These are phyloP conservation scores for Orbilia oligospora DNA, from an alignment of 2,329 filamentous ascomycete genomes.

Conservation along the genomic window DNA sequence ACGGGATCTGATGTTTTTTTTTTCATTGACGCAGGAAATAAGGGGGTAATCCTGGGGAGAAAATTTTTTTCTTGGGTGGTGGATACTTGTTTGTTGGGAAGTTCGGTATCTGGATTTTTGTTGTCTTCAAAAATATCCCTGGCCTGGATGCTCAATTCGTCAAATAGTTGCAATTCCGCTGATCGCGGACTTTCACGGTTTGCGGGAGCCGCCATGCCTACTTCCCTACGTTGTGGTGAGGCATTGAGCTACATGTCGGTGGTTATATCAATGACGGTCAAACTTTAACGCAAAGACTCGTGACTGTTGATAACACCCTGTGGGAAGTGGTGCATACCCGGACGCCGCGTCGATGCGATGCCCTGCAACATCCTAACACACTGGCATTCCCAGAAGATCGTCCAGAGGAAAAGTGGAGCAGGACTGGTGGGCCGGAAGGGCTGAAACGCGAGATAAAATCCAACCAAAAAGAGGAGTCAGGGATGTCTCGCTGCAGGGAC, in stretches of 20 bases:
- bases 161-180: not conserved
- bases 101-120: slow-evolving; percentile 14
- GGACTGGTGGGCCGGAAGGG: slow-evolving; percentile 49
- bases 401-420: slow-evolving; percentile 42
- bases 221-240: not conserved
- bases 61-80: slow-evolving; percentile 12
- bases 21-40: slow-evolving; percentile 46
- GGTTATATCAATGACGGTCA: not conserved
- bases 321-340: slow-evolving; percentile 37
- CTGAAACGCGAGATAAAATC: slow-evolving; percentile 59
- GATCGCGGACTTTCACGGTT: not conserved
- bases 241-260: not conserved
- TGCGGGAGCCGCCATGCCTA: not conserved
- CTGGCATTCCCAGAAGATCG: slow-evolving; percentile 49
- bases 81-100: slow-evolving; percentile 50
- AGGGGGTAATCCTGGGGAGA: slow-evolving; percentile 50
- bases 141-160: slow-evolving; percentile 34
- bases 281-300: too few species aligned
- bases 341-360: slow-evolving; percentile 39
- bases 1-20: slow-evolving; percentile 54
- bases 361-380: slow-evolving; percentile 39
- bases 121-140: slow-evolving; percentile 32
- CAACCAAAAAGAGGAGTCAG: slow-evolving; percentile 49
- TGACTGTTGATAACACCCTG: not conserved
- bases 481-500: slow-evolving; percentile 60